Evolutionary conservation across 768 basidiomycete species (phyloP).

Genomic region (Tricholoma furcatifolium): DNA sequence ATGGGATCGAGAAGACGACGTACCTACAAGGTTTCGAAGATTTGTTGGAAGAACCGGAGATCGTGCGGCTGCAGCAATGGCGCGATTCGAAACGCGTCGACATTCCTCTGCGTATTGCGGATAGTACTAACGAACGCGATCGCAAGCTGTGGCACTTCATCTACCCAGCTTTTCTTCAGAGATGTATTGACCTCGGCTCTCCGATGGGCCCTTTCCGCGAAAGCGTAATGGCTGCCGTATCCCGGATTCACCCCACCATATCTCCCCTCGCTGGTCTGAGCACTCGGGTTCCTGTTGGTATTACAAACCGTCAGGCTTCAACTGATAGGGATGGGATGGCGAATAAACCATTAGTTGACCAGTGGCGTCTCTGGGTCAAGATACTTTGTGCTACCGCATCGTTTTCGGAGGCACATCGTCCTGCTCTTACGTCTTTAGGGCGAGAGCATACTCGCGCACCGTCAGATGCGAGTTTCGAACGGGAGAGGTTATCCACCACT

Average conservation of each 20-base stretch:
- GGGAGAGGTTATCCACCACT: conserved; percentile 80
- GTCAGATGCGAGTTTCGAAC: conserved; percentile 74
- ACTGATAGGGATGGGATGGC: conserved; percentile 57
- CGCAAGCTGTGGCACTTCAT: conserved; percentile 73
- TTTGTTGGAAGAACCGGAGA: conserved; percentile 57
- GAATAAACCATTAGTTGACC: conserved; percentile 58
- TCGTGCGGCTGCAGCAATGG: conserved; percentile 68
- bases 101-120: conserved; percentile 64
- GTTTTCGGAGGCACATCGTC: conserved; percentile 57
- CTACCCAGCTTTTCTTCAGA: conserved; percentile 63
- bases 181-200: conserved; percentile 47
- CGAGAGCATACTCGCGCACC: conserved; percentile 70
- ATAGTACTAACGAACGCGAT: conserved; percentile 68
- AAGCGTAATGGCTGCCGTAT: conserved; percentile 62
- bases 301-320: conserved; percentile 37
- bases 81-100: conserved; percentile 53
- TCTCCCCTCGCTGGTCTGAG: conserved; percentile 73
- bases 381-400: conserved; percentile 81
- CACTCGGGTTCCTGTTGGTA: conserved; percentile 47
- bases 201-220: conserved; percentile 58
- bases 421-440: conserved; percentile 50
- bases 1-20: conserved; percentile 36
- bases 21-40: conserved; percentile 67
- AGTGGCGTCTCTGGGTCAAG: conserved; percentile 86
- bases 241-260: conserved; percentile 71